These are phyloP conservation scores for Elsinoe australis DNA, from an alignment of 2,329 filamentous ascomycete genomes.

Conservation along the genomic window DNA sequence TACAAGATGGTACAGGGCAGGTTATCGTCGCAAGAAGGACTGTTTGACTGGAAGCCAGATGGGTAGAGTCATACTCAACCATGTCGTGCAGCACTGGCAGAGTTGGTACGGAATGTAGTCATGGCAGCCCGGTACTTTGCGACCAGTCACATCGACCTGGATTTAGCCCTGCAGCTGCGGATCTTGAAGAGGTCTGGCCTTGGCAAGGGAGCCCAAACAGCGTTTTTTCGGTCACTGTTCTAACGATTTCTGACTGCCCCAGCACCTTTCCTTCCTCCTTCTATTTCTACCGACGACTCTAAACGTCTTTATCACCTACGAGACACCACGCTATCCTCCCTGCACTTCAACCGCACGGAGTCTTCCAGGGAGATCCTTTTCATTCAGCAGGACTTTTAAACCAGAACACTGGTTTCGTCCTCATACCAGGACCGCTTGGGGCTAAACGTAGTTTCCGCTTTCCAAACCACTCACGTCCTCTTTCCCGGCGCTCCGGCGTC, in stretches of 20 bases:
- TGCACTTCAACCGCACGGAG: too few species aligned
- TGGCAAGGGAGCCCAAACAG: constrained; percentile 10
- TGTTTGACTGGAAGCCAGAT: too few species aligned
- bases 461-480: background rate
- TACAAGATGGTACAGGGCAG: too few species aligned
- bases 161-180: constrained; percentile 9
- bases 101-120: background rate
- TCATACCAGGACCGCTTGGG: too few species aligned
- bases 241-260: background rate
- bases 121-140: background rate
- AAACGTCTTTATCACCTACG: constrained; percentile 8
- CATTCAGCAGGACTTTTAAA: too few species aligned
- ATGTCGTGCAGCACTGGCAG: background rate
- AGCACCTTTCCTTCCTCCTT: constrained; percentile 1
- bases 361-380: too few species aligned
- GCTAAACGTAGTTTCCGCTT: too few species aligned
- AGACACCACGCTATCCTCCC: background rate
- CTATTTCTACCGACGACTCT: background rate
- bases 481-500: constrained; percentile 27
- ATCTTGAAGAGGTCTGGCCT: background rate
- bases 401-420: too few species aligned
- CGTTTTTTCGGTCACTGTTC: constrained; percentile 1
- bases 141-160: constrained; percentile 4
- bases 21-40: too few species aligned
- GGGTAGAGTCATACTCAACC: too few species aligned